These are phyloP conservation scores for Coemansia sp. DNA, from an alignment of 192 early-diverging fungal species.

Conservation along the genomic window DNA sequence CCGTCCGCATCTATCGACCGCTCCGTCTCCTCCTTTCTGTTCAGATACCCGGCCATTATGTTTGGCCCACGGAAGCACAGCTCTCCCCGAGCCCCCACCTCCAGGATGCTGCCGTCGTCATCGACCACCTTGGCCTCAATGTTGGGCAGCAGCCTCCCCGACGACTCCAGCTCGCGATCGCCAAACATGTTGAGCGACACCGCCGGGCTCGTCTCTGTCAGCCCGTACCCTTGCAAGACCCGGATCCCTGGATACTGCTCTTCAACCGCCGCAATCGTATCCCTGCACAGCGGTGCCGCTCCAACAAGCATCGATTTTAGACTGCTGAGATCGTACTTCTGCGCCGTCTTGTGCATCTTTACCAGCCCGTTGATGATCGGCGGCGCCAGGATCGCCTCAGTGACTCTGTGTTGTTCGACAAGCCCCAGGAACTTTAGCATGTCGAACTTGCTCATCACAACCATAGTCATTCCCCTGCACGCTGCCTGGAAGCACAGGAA, in stretches of 20 bases:
- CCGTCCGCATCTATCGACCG: constrained; percentile 70
- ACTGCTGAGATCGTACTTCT: constrained; percentile 64
- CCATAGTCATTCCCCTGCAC: constrained; percentile 21
- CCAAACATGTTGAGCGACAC: constrained; percentile 15
- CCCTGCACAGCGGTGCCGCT: constrained; percentile 70
- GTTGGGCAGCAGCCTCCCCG: constrained; percentile 72
- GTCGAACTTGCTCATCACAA: constrained; percentile 74
- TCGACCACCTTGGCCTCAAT: constrained; percentile 70
- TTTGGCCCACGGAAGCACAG: constrained; percentile 84
- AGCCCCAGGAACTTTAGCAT: constrained; percentile 58
- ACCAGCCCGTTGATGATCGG: constrained; percentile 67
- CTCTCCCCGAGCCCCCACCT: constrained; percentile 65
- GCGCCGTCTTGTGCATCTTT: constrained; percentile 58
- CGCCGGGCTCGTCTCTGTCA: constrained; percentile 57
- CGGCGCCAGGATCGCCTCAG: constrained; percentile 61
- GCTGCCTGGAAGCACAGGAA: constrained; percentile 29
- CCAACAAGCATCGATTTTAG: constrained; percentile 63
- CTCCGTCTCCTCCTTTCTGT: constrained; percentile 69
- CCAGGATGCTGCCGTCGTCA: constrained; percentile 39
- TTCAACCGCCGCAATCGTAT: constrained; percentile 47
- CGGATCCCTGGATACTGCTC: constrained; percentile 29
- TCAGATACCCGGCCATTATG: constrained; percentile 83
- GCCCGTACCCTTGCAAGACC: constrained; percentile 61
- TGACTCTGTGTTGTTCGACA: constrained; percentile 64
- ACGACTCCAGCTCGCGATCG: constrained; percentile 44